Evolutionary conservation across 495 filamentous ascomycete species (phyloP).

Genomic region (Neurospora discreta): DNA sequence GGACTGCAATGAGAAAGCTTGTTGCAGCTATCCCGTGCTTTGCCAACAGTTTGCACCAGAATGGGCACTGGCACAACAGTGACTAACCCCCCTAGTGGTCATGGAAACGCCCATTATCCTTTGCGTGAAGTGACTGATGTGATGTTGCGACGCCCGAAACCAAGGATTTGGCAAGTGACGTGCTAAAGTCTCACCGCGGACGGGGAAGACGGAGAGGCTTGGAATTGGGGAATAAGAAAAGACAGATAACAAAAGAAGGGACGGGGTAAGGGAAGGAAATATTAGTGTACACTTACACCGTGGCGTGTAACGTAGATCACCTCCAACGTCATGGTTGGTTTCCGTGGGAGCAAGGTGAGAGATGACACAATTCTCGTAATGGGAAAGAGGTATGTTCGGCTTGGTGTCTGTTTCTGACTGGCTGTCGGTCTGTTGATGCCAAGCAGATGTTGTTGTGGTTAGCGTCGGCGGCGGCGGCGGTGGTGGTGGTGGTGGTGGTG

Average conservation of each 20-base stretch:
- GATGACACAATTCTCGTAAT: background rate
- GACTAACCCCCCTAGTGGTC: background rate
- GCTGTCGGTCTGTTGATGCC: background rate
- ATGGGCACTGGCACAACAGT: background rate
- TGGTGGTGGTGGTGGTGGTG: no score
- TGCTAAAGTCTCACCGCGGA: background rate
- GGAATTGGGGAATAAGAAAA: background rate
- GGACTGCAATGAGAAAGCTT: background rate
- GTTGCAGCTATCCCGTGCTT: background rate
- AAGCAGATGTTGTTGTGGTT: background rate
- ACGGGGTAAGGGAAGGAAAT: background rate
- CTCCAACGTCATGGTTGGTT: constrained; percentile 39
- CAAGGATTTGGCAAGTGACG: background rate
- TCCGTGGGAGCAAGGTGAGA: background rate
- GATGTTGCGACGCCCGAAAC: background rate
- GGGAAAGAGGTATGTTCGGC: background rate
- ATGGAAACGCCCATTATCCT: background rate
- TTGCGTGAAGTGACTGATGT: background rate
- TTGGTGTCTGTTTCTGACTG: background rate
- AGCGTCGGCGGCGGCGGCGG: no score
- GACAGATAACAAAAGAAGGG: background rate
- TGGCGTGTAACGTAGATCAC: constrained; percentile 79
- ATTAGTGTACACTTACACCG: constrained; percentile 49
- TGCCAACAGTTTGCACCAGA: background rate
- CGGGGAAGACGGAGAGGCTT: background rate